Base-by-base conservation (phyloP, 1,284 basidiomycete species). In the Meira miltonrushii region DNA sequence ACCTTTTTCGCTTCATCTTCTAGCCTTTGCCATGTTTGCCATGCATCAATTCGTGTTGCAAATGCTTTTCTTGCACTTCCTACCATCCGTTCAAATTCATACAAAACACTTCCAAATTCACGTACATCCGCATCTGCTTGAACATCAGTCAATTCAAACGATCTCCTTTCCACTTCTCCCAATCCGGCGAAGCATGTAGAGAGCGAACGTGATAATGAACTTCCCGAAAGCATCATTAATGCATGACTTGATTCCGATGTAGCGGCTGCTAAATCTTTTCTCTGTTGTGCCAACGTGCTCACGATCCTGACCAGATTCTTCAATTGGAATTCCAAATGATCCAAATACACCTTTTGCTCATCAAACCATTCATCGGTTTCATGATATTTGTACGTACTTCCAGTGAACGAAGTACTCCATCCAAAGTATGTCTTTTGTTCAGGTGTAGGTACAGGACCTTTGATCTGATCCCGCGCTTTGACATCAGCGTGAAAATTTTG, bases 311-410 rank as follows among this genome's bases (percentile, higher is more conserved):
- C 88, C 5, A 97, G 82, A 1, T 86, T 85, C 48, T 89, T 88
- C 28, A 98, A 83, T 69, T 95, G 92, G 0, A 85, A 84, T 79
- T 99, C 95, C 11, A 98, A 84, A 53, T 86, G 86, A 69, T 96
- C 92, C 19, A 99, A 83, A 74, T 92, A 92, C 0, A 82, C 79
- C 61, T 88, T 89, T 76, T 93, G 88, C 65, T 85, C 84, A 71
- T 95, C 90, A 71, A 97, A 98, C 92, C 92, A 98, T 85, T 96
- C 92, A 74, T 98, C 94, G 13, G 86, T 88, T 79, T 99, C 94
- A 67, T 89, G 83, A 78, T 94, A 99, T 57, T 88, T 85, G 8
- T 89, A 86, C 0, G 90, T 92, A 11, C 61, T 64, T 9, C 46
- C 46, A 15, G 65, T 43, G 13, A 64, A 56, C 9, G 64, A 62